Base-by-base conservation (phyloP, 1,284 basidiomycete species). In the Anthracocystis walkeri region DNA sequence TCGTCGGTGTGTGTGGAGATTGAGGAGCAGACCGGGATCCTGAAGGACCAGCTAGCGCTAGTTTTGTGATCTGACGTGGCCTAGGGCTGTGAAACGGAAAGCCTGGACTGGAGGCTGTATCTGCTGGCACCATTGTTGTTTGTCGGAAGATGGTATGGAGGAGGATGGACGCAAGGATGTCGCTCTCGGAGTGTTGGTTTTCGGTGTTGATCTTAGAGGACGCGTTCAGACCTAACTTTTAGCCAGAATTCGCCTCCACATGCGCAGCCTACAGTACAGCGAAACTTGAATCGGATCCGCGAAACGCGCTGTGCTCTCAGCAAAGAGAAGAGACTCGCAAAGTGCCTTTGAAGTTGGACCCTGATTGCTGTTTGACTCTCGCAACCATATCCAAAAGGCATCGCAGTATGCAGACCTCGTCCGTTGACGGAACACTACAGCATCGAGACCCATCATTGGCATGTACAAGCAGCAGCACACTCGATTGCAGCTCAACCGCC, bases 1-100 rank as follows among this genome's bases (percentile, higher is more conserved):
- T 64, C 25, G 54, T 58, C 2, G 70, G 70, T 16, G 70, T 73
- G 41, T 73, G 70, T 25, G 70, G 70, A n/a, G 70, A 67, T 16
- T 65, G 67, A 27, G 73, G 67, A 38, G 58, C 49, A 4, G 67
- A 64, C n/a, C 67, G 67, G 33, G 48, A 60, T 29, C 50, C 56
- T 0, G 73, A 60, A 7, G 59, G 56, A 16, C 61, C 62, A 12
- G 60, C 60, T 11, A 41, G 31, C n/a, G 60, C 68, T 40, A 71
- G 52, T 31, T 71, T 75, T 53, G 67, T 56, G 48, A 75, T 18
- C 35, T 75, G 67, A 14, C 68, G 63, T 4, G 68, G 73, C 31
- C 48, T 54, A 4, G 73, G 73, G 38, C 68, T 71, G 51, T 65
- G 41, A 6, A 52, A 68, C 4, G 68, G 62, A 29, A 58, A 61